Evolutionary conservation across 805 yeast genomes (phyloP).

Genomic region (Pichia kluyveri): DNA sequence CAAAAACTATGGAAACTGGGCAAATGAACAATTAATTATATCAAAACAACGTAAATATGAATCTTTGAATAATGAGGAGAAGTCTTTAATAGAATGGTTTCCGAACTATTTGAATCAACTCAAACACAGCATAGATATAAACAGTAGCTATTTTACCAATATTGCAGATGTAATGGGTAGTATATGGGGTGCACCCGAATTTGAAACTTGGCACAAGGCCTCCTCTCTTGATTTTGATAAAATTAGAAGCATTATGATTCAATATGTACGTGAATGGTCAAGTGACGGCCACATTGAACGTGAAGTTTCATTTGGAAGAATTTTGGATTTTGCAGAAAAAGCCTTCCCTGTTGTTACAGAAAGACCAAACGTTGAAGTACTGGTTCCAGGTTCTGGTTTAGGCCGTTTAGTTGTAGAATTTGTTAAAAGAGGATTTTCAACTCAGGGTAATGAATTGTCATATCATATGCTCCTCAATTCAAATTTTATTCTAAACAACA

Average conservation of each 20-base stretch:
- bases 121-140: slow-evolving; percentile 34
- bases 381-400: slow-evolving; percentile 60
- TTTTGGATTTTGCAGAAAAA: slow-evolving; percentile 28
- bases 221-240: slow-evolving; percentile 41
- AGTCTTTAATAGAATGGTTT: slow-evolving; percentile 42
- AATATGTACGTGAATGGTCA: slow-evolving; percentile 56
- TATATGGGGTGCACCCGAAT: slow-evolving; percentile 40
- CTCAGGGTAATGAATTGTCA: slow-evolving; percentile 62
- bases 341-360: slow-evolving; percentile 29
- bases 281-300: slow-evolving; percentile 42
- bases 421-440: slow-evolving; percentile 44
- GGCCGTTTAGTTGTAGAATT: slow-evolving; percentile 52
- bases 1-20: slow-evolving; percentile 27
- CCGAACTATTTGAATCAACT: slow-evolving; percentile 31
- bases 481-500: slow-evolving; percentile 42
- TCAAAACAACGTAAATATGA: slow-evolving; percentile 28
- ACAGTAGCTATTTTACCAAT: slow-evolving; percentile 33
- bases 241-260: slow-evolving; percentile 47
- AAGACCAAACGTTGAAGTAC: slow-evolving; percentile 33
- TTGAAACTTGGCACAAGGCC: slow-evolving; percentile 34
- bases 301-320: slow-evolving; percentile 27
- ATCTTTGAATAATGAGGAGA: slow-evolving; percentile 32
- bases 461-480: slow-evolving; percentile 56
- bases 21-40: slow-evolving; percentile 21
- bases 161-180: slow-evolving; percentile 36